Percentiles rank a stretch among this genome's conserved stretches.
Evolutionary conservation across 306 rosid genomes (phyloP).

Genomic region (Cicer pinnatifidum): DNA sequence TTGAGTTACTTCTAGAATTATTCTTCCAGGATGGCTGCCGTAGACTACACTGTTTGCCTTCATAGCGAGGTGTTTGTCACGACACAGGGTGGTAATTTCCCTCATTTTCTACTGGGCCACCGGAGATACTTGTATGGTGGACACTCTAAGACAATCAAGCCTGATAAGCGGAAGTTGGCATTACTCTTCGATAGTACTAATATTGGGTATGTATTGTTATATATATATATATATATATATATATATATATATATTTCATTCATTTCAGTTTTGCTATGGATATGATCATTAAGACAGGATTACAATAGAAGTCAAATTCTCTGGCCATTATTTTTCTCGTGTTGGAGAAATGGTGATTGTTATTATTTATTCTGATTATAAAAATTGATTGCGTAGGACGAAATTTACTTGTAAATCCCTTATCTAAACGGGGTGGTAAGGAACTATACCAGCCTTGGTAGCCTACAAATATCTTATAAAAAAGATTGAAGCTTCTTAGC

Average conservation of each 20-base stretch:
- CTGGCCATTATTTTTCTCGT: not conserved
- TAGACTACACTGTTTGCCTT: slow-evolving; percentile 96
- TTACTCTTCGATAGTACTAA: slow-evolving; percentile 80
- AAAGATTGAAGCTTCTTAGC: slow-evolving; percentile 9
- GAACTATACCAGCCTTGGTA: slow-evolving; percentile 27
- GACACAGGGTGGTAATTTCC: slow-evolving; percentile 98
- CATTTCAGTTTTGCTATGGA: not conserved
- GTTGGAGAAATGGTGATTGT: not conserved
- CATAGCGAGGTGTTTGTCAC: slow-evolving; percentile 99
- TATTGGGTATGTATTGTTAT: slow-evolving; percentile 66
- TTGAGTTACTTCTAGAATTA: slow-evolving; percentile 66
- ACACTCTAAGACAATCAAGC: slow-evolving; percentile 91
- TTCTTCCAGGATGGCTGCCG: slow-evolving; percentile 99
- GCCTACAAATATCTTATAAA: slow-evolving; percentile 8
- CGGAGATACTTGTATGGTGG: slow-evolving; percentile 93
- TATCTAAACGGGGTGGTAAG: slow-evolving; percentile 6
- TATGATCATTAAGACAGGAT: not conserved
- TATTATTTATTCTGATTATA: not conserved
- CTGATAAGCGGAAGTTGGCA: slow-evolving; percentile 94
- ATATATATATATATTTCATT: slow-evolving; percentile 10
- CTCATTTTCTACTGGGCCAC: slow-evolving; percentile 95
- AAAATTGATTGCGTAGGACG: not conserved
- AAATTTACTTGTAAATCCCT: not conserved
- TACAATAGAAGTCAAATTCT: not conserved
- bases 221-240: too few species aligned